Conservation (phyloP, 2,329 filamentous ascomycete genomes). For the Calonectria naviculata region DNA sequence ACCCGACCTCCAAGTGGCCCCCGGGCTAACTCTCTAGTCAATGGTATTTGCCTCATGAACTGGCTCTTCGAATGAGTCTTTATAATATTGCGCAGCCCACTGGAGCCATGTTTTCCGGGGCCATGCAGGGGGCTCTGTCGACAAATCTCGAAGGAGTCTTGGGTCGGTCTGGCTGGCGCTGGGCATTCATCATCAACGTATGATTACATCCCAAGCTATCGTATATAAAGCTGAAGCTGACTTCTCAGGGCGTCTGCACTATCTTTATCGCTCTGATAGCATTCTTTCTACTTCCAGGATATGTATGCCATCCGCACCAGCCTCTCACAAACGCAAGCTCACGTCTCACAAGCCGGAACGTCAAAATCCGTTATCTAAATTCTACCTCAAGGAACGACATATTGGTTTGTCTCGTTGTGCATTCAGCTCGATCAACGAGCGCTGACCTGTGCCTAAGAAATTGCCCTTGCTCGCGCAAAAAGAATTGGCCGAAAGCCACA, state of each 20-base stretch:
- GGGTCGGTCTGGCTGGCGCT: constrained; percentile 20
- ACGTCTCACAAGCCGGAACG: not conserved
- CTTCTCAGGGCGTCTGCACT: not conserved
- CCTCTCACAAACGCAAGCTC: not conserved
- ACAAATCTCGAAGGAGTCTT: constrained; percentile 19
- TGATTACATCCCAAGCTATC: not conserved
- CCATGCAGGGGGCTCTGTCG: constrained; percentile 18
- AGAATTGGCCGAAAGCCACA: constrained; percentile 1
- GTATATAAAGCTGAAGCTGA: not conserved
- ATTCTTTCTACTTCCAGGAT: not conserved
- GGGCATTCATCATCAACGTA: constrained; percentile 27
- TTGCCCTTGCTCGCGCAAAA: constrained; percentile 1
- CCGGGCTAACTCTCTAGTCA: not conserved
- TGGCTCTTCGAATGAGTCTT: constrained; percentile 20
- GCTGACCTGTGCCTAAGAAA: not conserved
- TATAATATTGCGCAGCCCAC: constrained; percentile 25
- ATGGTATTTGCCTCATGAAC: constrained; percentile 18
- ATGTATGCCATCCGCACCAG: not conserved
- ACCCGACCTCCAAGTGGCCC: not conserved
- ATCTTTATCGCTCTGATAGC: constrained; percentile 3
- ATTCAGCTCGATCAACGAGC: not conserved
- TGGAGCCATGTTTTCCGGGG: constrained; percentile 22
- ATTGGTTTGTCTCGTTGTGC: not conserved
- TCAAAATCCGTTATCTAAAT: constrained; percentile 3
- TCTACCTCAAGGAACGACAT: constrained; percentile 3